These are phyloP conservation scores for Ogataea pini DNA, from an alignment of 805 yeast genomes.

Conservation along the genomic window DNA sequence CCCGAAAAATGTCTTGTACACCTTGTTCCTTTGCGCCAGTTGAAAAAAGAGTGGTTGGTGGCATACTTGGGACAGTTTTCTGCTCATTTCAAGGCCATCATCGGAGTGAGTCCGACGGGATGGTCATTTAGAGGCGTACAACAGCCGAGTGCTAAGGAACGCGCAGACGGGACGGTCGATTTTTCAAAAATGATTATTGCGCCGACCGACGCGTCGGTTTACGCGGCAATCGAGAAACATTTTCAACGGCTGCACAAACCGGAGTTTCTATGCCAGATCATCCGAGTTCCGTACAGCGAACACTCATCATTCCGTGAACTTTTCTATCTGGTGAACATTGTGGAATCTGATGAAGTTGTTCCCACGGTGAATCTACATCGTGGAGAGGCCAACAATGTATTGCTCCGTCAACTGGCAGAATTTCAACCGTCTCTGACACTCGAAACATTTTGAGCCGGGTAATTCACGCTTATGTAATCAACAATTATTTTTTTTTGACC, in stretches of 20 bases:
- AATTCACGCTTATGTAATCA: slow-evolving; percentile 2
- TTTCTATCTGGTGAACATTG: slow-evolving; percentile 56
- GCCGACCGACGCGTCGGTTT: slow-evolving; percentile 16
- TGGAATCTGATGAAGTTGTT: slow-evolving; percentile 55
- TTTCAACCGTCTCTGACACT: slow-evolving; percentile 17
- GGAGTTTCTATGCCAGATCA: slow-evolving; percentile 21
- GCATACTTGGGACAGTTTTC: slow-evolving; percentile 51
- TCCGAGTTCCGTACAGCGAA: slow-evolving; percentile 76
- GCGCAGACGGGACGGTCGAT: slow-evolving; percentile 9
- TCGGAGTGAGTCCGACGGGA: slow-evolving; percentile 88
- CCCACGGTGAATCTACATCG: slow-evolving; percentile 69
- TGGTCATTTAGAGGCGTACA: slow-evolving; percentile 62
- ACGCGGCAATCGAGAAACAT: slow-evolving; percentile 16
- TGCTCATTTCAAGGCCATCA: slow-evolving; percentile 53
- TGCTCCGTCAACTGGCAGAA: slow-evolving; percentile 15
- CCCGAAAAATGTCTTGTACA: slow-evolving; percentile 61
- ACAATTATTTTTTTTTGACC: neutral
- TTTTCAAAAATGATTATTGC: slow-evolving; percentile 13
- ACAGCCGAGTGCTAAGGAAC: slow-evolving; percentile 5
- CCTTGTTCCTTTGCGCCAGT: slow-evolving; percentile 66
- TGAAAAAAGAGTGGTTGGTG: slow-evolving; percentile 46
- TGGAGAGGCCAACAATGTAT: slow-evolving; percentile 17
- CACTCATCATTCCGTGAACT: slow-evolving; percentile 89
- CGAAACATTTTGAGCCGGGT: slow-evolving; percentile 15
- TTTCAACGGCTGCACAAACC: slow-evolving; percentile 22